Base-by-base conservation (phyloP, 108 stramenopile species). In the Cyclotella sp. region DNA sequence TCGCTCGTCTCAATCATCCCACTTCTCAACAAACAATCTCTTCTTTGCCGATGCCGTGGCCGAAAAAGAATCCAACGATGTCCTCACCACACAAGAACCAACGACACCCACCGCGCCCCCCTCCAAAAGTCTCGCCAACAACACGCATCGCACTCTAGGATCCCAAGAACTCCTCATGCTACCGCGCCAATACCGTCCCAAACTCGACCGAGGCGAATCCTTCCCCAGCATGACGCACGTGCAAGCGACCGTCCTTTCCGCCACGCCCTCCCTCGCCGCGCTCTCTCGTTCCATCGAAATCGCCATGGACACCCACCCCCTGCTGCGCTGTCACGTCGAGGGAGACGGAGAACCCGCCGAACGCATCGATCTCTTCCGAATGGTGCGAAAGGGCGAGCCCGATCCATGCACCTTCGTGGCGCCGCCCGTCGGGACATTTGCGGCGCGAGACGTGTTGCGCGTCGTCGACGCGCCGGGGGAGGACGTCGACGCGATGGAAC, bases 121-220 rank as follows among this genome's bases (percentile, higher is more conserved):
- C 30, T 53, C 19, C 51, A 52, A 53, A 30, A 29, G 27, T 39
- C 19, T 22, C 34, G 30, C 34, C 4, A 16, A 57, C 4, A 16
- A 57, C 13, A 59, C 21, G n/a, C 60, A 44, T 47, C 88, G 94
- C 12, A 69, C 81, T 16, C 86, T 95, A 29, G 95, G 95, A 9
- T 93, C 92, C n/a, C 95, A 95, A 77, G 95, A 95, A 81, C 76
- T 89, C 29, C 88, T 95, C 68, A 93, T 95, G 92, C 81, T 92
- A 7, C 95, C 95, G 10, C 87, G 95, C 13, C 92, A 93, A 71
- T 95, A 95, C 77, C 72, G 70, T 15, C 81, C 85, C 10, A 86
- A 78, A 26, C 67, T 68, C 9, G 79, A 76, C 34, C 49, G 72
- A 58, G 81, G 84, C 26, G 68, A 61, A 12, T 55, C 54, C 29